A percentile compares a stretch with the other conserved stretches of the same genome.
Evolutionary conservation across 129 eudicot genomes (phyloP).

Genomic region (Smallanthus sonchifolius): DNA sequence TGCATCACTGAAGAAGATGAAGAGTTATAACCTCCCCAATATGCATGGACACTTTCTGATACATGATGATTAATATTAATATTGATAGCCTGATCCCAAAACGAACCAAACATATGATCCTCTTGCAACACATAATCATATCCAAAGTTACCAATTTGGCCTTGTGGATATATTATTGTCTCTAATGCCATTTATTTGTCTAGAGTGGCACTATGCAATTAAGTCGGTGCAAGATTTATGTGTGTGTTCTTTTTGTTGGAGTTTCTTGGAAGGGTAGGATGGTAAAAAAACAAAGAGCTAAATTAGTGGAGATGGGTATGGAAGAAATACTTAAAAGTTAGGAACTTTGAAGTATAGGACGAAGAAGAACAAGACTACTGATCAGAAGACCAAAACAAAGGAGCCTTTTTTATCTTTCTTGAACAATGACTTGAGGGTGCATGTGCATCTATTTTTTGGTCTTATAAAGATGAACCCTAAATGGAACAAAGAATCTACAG

Average conservation of each 20-base stretch:
- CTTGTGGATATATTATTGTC: constrained; percentile 47
- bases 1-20: constrained; percentile 18
- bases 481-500: constrained; percentile 3
- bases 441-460: not conserved
- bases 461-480: not conserved
- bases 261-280: not conserved
- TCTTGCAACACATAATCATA: constrained; percentile 28
- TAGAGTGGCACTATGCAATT: not conserved
- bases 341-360: not conserved
- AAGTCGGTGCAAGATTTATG: too few relatives aligned
- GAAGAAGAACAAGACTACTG: not conserved
- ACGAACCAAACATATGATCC: constrained; percentile 11
- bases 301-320: not conserved
- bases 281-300: not conserved
- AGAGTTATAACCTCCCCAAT: constrained; percentile 26
- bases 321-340: not conserved
- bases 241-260: not conserved
- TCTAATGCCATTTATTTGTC: constrained; percentile 51
- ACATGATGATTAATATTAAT: not conserved
- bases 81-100: constrained; percentile 13
- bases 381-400: not conserved
- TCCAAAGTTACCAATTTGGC: constrained; percentile 29
- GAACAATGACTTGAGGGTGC: not conserved
- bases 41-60: not conserved
- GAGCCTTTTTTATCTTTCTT: not conserved